Conservation (phyloP, 306 rosid species). For the Coriaria nepalensis region DNA sequence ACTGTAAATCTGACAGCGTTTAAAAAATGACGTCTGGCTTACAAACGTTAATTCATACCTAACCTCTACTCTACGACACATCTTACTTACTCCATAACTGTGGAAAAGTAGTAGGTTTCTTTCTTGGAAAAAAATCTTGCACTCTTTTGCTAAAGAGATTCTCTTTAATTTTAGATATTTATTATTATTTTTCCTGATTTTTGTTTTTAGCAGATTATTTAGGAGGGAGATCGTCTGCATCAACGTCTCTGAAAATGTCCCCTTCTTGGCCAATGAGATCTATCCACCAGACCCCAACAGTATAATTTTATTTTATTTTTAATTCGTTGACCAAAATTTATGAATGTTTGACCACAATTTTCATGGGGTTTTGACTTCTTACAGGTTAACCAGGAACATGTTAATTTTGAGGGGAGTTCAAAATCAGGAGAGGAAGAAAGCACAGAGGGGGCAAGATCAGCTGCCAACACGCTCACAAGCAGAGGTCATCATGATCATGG, state of each 20-base stretch:
- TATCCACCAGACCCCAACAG: slow-evolving; percentile 53
- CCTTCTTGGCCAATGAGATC: slow-evolving; percentile 97
- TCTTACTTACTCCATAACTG: slow-evolving; percentile 70
- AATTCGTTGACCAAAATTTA: background rate
- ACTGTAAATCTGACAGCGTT: no score
- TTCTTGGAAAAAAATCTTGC: slow-evolving; percentile 5
- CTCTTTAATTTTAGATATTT: background rate
- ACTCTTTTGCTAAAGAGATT: slow-evolving; percentile 1
- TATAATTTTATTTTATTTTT: slow-evolving; percentile 11
- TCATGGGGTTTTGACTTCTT: background rate
- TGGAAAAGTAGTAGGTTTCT: slow-evolving; percentile 23
- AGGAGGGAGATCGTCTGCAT: slow-evolving; percentile 81
- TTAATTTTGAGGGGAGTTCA: slow-evolving; percentile 53
- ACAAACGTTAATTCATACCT: slow-evolving; percentile 39
- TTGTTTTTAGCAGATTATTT: slow-evolving; percentile 70
- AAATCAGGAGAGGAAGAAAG: slow-evolving; percentile 84
- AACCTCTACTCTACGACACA: slow-evolving; percentile 32
- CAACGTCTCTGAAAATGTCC: slow-evolving; percentile 90
- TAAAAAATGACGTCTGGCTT: slow-evolving; percentile 38
- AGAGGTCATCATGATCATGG: slow-evolving; percentile 29
- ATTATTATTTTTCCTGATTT: slow-evolving; percentile 23
- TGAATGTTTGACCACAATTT: background rate
- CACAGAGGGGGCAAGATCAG: slow-evolving; percentile 70
- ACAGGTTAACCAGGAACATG: background rate
- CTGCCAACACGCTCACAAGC: slow-evolving; percentile 40